Percentiles rank a stretch among this genome's conserved stretches.
Evolutionary conservation across 768 basidiomycete species (phyloP).

Genomic region (Plicaturopsis crispa): DNA sequence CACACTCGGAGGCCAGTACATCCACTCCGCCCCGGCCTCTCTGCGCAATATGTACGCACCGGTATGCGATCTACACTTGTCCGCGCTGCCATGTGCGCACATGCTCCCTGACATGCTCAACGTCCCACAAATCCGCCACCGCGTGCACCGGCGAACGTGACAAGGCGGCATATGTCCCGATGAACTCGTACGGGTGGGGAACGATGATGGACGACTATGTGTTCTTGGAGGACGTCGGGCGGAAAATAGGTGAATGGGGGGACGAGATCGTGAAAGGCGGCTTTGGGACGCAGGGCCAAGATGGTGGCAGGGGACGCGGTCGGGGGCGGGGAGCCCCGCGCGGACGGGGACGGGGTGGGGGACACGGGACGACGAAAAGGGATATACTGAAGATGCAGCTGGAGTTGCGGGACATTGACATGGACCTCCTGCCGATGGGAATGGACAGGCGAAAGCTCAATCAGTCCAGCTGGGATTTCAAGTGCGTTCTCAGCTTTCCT

Average conservation of each 20-base stretch:
- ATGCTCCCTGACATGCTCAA: conserved; percentile 67
- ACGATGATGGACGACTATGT: conserved; percentile 86
- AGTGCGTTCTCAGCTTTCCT: conserved; percentile 38
- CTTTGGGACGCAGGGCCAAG: conserved; percentile 29
- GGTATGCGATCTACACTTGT: conserved; percentile 64
- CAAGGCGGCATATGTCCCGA: conserved; percentile 65
- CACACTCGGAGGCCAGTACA: too few relatives aligned
- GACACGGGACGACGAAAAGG: conserved; percentile 42
- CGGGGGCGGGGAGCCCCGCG: conserved; percentile 17
- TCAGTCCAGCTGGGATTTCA: conserved; percentile 78
- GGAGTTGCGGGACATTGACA: conserved; percentile 56
- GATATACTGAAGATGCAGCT: conserved; percentile 65
- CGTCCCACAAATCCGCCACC: conserved; percentile 52
- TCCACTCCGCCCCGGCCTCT: conserved; percentile 17
- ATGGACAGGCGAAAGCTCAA: conserved; percentile 77
- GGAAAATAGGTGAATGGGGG: conserved; percentile 72
- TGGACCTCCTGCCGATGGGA: conserved; percentile 71
- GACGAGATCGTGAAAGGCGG: conserved; percentile 59
- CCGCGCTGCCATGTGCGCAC: conserved; percentile 66
- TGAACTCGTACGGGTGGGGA: conserved; percentile 82
- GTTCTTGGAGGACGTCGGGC: conserved; percentile 76
- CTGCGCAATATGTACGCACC: conserved; percentile 44
- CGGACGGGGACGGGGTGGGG: conserved; percentile 21
- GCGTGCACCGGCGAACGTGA: conserved; percentile 70
- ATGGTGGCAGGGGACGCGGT: conserved; percentile 12